Base-by-base conservation (phyloP, 1,284 basidiomycete species). In the Jaminaea rosea region DNA sequence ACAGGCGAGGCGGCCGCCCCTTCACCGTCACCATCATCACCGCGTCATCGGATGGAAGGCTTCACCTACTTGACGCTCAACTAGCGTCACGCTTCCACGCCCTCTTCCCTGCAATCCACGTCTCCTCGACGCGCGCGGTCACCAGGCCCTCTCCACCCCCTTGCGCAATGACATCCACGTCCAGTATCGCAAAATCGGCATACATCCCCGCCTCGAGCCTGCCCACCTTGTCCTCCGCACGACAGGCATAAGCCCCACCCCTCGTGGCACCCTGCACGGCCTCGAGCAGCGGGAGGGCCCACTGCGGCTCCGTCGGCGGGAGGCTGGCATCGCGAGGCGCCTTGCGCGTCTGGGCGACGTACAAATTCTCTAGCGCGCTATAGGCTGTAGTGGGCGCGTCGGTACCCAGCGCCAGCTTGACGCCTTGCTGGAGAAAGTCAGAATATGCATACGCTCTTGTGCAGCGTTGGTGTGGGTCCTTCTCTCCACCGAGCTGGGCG, bases 141-240 rank as follows among this genome's bases (percentile, higher is more conserved):
- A n/a, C n/a, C n/a, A n/a, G n/a, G n/a, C n/a, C n/a, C n/a, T n/a
- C n/a, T n/a, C n/a, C n/a, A n/a, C n/a, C n/a, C n/a, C n/a, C n/a
- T n/a, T n/a, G 45, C 19, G 46, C 47, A 55, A 62, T 59, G 13
- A 62, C 31, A 44, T 60, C 54, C 13, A 57, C 57, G 34, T 62
- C 60, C 26, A 62, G n/a, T 4, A 62, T 53, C 4, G 55, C 58
- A 46, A 62, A 62, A 23, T 62, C 57, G 2, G 60, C 60, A 24
- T 53, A 59, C 44, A 53, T 59, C 3, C 60, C 60, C 45, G 45
- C 24, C 26, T 59, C 57, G 19, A 60, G 45, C 11, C 52, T 57
- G 0, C 58, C 60, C 4, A 53, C 29, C 53, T 55, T 55, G 2
- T 17, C 24, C n/a, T 62, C 60, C 2, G 58, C 55, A 42, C 55